Base-by-base conservation (phyloP, 2,329 filamentous ascomycete species). In the Byssochlamys sp. region DNA sequence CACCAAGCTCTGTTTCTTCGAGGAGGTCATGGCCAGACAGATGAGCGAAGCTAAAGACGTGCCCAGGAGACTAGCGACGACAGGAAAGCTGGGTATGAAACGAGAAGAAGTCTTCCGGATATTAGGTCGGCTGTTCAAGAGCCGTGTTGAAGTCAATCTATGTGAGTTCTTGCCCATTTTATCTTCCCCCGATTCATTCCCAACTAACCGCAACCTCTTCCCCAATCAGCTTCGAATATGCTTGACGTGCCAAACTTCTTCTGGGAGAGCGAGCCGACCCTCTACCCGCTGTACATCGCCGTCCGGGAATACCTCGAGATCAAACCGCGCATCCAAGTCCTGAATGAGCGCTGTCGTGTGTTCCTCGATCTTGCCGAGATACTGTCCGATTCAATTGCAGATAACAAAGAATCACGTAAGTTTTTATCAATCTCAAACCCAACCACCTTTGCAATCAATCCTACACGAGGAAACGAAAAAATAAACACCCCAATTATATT, bases 261-360 rank as follows among this genome's bases (percentile, higher is more conserved):
- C 81, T 99, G 94, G 94, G 91, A 97, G 72, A 89, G 89, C 10
- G 94, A 99, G 71, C 94, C 94, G 19, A 96, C 90, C 0, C 81
- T 99, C 0, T 90, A 96, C 71, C 94, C 94, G 0, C 85, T 99
- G 28, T 99, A 99, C 77, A 86, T 85, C 59, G 94, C 91, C 59
- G 90, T 97, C 54, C 89, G 94, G 66, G 94, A 97, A 72, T 99
- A 99, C 70, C 87, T 99, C 60, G 94, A 99, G 70, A 97, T 99
- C 72, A 92, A 95, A 68, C 90, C 88, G 6, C 90, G 94, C 56
- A 96, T 96, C 71, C 90, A 95, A 73, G 91, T 97, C 26, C 86
- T 99, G 62, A 99, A 99, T 74, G 94, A 97, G 75, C 87, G 94
- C 55, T 99, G 94, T 72, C 86, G 89, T 49, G 94, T 99, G 54